A percentile compares a stretch with the other conserved stretches of the same genome.
Evolutionary conservation across 2,329 filamentous ascomycete genomes (phyloP).

Genomic region (Escovopsis sp.): DNA sequence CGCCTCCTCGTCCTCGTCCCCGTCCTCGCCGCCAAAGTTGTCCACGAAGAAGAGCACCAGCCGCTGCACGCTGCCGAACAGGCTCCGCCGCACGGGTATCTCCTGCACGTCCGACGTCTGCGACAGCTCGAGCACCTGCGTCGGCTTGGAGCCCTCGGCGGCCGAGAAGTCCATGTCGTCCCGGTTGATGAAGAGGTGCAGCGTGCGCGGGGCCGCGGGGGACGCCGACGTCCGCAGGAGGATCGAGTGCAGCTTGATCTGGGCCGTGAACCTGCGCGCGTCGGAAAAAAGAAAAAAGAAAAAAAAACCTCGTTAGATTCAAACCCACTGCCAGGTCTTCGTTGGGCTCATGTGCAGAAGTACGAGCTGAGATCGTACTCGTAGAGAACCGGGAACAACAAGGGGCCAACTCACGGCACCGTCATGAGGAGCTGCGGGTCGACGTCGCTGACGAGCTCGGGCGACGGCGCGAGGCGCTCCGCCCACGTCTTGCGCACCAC

Average conservation of each 20-base stretch:
- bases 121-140: slow-evolving; percentile 63
- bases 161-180: slow-evolving; percentile 73
- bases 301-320: slow-evolving; percentile 23
- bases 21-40: slow-evolving; percentile 67
- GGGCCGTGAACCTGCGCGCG: slow-evolving; percentile 63
- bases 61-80: slow-evolving; percentile 74
- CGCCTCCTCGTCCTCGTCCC: slow-evolving; percentile 63
- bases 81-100: slow-evolving; percentile 70
- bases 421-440: slow-evolving; percentile 92
- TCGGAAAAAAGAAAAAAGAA: no score
- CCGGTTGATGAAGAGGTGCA: slow-evolving; percentile 80
- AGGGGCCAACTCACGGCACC: slow-evolving; percentile 52
- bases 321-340: no score
- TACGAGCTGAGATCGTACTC: no score
- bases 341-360: no score
- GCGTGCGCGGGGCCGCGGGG: slow-evolving; percentile 58
- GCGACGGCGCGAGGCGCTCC: slow-evolving; percentile 54
- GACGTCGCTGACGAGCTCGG: slow-evolving; percentile 70
- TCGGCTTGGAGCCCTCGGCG: slow-evolving; percentile 53
- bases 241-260: slow-evolving; percentile 84
- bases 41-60: slow-evolving; percentile 82
- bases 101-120: slow-evolving; percentile 76
- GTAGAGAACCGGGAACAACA: background rate
- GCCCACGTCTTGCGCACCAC: slow-evolving; percentile 87
- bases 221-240: slow-evolving; percentile 67